Evolutionary conservation across 306 rosid genomes (phyloP), one percentile per base, ranked within the genome.

Genomic region (Vachellia collinsii): DNA sequence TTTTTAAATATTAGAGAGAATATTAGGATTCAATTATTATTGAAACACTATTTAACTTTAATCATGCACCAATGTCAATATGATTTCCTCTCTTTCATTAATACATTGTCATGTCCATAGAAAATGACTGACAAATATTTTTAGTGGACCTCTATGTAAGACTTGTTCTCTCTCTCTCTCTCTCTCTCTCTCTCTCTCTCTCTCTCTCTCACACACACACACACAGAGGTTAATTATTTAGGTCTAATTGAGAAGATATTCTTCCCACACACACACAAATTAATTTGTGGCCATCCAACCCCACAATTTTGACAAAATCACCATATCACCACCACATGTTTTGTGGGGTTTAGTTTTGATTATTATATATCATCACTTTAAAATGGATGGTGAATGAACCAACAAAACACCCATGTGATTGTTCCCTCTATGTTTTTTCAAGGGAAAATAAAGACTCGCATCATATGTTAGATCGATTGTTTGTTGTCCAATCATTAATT

Each of bases 341-440:
- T 81, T 74, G 81, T 75, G 84, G 73, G 73, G 61, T 80, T 82
- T 73, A 82, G 80, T 81, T 74, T 65, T 59, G 70, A 48, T 63
- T 44, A 19, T 25, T 56, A 76, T 85, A 29, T 29, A 29, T 61
- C 56, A 48, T 79, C 76, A 79, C 88, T 81, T 83, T 50, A 62
- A 79, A 80, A 85, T 86, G 85, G 86, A 70, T 77, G 88, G 81
- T 67, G 82, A 74, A 56, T 62, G 83, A 81, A 84, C 80, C 64
- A 4, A 64, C 58, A 62, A 66, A 75, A 87, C 82, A 79, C 83
- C 80, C 83, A 73, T 70, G 72, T 66, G 81, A 76, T 51, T 64
- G 70, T 61, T 42, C 29, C n/a, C 63, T 51, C 58, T 17, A 42
- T 42, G 34, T 29, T 29, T 47, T 54, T 54, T 2, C 3, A 78